phyloP scores from a whole-genome alignment of 805 yeast genomes.

The Saccharomycopsis malanga region DNA sequence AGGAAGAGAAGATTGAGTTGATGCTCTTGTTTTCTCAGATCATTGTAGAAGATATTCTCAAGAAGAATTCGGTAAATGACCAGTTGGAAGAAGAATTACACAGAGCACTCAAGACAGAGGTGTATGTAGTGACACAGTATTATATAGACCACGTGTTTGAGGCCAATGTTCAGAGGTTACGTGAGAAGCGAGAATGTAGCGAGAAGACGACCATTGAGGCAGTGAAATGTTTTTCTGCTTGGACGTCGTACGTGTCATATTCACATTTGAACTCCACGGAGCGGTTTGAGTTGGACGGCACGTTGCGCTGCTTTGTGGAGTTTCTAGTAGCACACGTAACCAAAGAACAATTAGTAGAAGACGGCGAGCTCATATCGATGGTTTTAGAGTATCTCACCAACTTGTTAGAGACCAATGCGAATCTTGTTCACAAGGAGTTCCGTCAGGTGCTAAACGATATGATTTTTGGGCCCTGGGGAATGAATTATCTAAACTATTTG shows the following conservation, averaged over 20 bases:
- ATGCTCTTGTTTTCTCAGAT: slow-evolving; percentile 36
- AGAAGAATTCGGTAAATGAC: slow-evolving; percentile 26
- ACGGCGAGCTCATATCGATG: background rate
- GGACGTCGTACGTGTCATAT: slow-evolving; percentile 8
- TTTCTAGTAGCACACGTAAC: background rate
- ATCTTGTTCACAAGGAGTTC: slow-evolving; percentile 24
- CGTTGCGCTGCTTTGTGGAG: background rate
- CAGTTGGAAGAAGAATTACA: slow-evolving; percentile 30
- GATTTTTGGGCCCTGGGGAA: slow-evolving; percentile 43
- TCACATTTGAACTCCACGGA: slow-evolving; percentile 6
- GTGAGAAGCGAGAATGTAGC: background rate
- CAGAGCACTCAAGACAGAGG: slow-evolving; percentile 29
- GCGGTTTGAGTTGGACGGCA: slow-evolving; percentile 1
- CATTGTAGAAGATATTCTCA: slow-evolving; percentile 45
- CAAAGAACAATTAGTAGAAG: slow-evolving; percentile 3
- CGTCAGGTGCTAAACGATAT: slow-evolving; percentile 29
- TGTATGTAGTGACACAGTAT: slow-evolving; percentile 31
- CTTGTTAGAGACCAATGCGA: slow-evolving; percentile 20
- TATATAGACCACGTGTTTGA: slow-evolving; percentile 21
- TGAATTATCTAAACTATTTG: slow-evolving; percentile 31
- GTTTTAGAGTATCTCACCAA: slow-evolving; percentile 21
- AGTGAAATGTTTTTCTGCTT: slow-evolving; percentile 4
- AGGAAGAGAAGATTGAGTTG: slow-evolving; percentile 13
- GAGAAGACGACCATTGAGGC: background rate
- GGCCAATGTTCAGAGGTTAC: slow-evolving; percentile 10